Evolutionary conservation across 169 alveolate genomes (phyloP).

Genomic region (Besnoitia besnoiti): DNA sequence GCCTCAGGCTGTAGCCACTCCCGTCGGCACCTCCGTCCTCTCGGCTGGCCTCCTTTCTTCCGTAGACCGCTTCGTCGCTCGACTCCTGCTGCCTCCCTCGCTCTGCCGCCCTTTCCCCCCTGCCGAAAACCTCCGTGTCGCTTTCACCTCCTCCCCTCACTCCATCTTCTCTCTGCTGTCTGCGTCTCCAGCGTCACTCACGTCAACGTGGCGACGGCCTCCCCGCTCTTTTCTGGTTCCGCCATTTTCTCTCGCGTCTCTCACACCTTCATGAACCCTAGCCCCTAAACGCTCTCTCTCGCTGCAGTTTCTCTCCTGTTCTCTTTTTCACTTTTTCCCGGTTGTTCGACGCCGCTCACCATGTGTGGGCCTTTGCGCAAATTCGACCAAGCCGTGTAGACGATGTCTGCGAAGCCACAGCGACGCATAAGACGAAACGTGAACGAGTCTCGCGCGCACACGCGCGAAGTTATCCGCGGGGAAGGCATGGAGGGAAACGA

Average conservation of each 20-base stretch:
- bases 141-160: not conserved
- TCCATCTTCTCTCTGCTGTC: not conserved
- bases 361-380: constrained; percentile 76
- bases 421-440: not conserved
- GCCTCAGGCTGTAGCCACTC: too few species aligned
- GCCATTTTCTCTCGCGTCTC: not conserved
- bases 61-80: not conserved
- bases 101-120: too few species aligned
- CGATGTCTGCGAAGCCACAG: constrained; percentile 71
- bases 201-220: too few species aligned
- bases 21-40: too few species aligned
- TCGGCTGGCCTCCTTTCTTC: not conserved
- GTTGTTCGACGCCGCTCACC: not conserved
- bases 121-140: too few species aligned
- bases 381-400: constrained; percentile 84
- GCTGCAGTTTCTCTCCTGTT: too few species aligned
- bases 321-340: not conserved
- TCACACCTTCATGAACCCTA: not conserved
- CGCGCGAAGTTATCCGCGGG: too few species aligned
- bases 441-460: too few species aligned
- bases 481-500: not conserved
- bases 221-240: not conserved
- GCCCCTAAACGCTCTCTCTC: too few species aligned
- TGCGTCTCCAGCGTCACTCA: too few species aligned
- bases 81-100: not conserved